Evolutionary conservation across 1,139 yeast species (phyloP), one percentile per base, ranked within the genome.

Genomic region (Nakaseomyces uthaithaninus): DNA sequence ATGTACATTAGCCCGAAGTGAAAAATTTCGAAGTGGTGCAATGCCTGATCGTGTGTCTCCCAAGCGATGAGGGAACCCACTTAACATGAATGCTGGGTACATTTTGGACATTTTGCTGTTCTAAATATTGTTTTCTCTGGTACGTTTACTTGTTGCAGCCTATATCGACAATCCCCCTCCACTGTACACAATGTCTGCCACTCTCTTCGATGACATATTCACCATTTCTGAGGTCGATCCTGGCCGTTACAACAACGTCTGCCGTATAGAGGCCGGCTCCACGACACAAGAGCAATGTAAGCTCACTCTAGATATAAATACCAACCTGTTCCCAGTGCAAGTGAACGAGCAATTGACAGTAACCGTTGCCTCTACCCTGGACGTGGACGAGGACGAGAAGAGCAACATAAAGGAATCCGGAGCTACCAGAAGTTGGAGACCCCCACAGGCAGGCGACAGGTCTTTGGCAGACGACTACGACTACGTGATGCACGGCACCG

Each of bases 401-500:
- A 68, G 75, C 17, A 72, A 72, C 42, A 69, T 80, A 14, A 70
- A 80, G 36, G 76, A 77, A 49, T 80, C 85, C 7, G 39, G 31
- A 27, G 49, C 48, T 3, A 49, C 55, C 11, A 47, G 47, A 23
- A 78, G 86, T 14, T 91, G 97, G 97, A 80, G 96, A 67, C 89
- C 91, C 3, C 94, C 95, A 33, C 83, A 75, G 62, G 73, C 82
- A 11, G 84, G 80, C 44, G 95, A 87, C 52, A 74, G 81, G 54
- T 76, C 93, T 2, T 71, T 91, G 57, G 95, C 96, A 45, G 97
- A 91, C 60, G 97, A 91, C 59, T 91, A 87, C 66, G 98, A 93
- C 61, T 93, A 93, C 56, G 97, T 91, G 53, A 91, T 91, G 97
- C 81, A 89, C 63, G 99, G 99, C 44, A 89, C 96, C 12, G 94